Evolutionary conservation across 306 rosid species (phyloP).

Genomic region (Lathyrus oleraceus): DNA sequence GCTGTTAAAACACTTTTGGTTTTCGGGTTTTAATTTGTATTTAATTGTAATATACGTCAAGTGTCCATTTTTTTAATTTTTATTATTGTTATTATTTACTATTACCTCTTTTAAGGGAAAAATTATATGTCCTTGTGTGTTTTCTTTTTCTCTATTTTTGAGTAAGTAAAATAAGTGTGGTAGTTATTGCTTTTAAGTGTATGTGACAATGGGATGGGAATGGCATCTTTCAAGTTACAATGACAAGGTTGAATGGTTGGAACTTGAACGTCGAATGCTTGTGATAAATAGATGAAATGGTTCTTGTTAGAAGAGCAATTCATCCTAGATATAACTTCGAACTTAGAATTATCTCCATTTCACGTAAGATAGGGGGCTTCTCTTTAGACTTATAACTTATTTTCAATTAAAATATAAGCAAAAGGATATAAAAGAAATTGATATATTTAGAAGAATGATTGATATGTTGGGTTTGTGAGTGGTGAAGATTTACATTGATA

Average conservation of each 20-base stretch:
- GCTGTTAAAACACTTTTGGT: slow-evolving; percentile 33
- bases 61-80: slow-evolving; percentile 29
- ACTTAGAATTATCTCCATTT: too few relatives aligned
- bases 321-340: too few relatives aligned
- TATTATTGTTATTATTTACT: neutral
- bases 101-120: neutral
- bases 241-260: neutral
- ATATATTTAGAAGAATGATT: too few relatives aligned
- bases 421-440: too few relatives aligned
- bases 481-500: too few relatives aligned
- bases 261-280: neutral
- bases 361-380: too few relatives aligned
- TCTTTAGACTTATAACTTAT: too few relatives aligned
- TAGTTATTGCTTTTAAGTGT: neutral
- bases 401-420: too few relatives aligned
- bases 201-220: neutral
- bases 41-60: slow-evolving; percentile 27
- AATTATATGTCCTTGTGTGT: neutral
- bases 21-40: neutral
- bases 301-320: neutral
- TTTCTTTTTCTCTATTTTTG: neutral
- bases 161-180: neutral
- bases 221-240: neutral
- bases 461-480: too few relatives aligned
- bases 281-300: neutral